A percentile compares a stretch with the other conserved stretches of the same genome.
These are phyloP conservation scores for Penicillium sp. DNA, from an alignment of 2,329 filamentous ascomycete species.

Conservation along the genomic window DNA sequence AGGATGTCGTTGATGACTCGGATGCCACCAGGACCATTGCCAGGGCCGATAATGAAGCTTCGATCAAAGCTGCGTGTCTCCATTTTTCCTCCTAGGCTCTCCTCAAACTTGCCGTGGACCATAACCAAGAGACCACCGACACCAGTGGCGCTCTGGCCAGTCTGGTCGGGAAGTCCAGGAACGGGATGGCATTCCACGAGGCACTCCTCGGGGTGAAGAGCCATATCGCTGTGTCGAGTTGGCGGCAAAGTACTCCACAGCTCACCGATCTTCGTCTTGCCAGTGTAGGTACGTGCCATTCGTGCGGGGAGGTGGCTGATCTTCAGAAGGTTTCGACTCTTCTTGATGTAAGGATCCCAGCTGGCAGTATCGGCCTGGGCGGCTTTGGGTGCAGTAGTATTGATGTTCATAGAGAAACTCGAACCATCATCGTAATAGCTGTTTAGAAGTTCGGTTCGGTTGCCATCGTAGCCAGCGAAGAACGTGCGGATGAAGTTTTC, in stretches of 20 bases:
- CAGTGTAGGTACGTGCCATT: constrained; percentile 66
- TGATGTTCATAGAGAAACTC: constrained; percentile 73
- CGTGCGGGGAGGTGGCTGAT: constrained; percentile 63
- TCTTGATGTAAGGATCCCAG: constrained; percentile 75
- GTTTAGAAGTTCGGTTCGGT: constrained; percentile 63
- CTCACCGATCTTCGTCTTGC: constrained; percentile 64
- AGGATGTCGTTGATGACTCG: constrained; percentile 80
- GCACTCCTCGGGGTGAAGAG: constrained; percentile 69
- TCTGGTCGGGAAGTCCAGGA: constrained; percentile 69
- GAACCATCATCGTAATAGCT: constrained; percentile 76
- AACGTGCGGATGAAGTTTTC: constrained; percentile 75
- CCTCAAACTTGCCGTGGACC: constrained; percentile 83
- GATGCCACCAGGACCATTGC: constrained; percentile 64
- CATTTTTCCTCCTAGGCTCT: constrained; percentile 62
- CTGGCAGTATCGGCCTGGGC: constrained; percentile 48
- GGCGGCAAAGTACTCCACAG: constrained; percentile 70
- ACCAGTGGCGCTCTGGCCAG: constrained; percentile 61
- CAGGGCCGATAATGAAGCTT: constrained; percentile 76
- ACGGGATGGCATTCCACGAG: constrained; percentile 79
- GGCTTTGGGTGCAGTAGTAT: constrained; percentile 59
- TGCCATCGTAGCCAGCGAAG: constrained; percentile 70
- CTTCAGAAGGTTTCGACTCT: constrained; percentile 74
- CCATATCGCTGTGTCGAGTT: constrained; percentile 73
- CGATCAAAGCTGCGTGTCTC: constrained; percentile 77
- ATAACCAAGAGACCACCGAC: constrained; percentile 77